Evolutionary conservation across 176 grass and related monocot species (phyloP), one percentile per base, ranked within the genome.

Genomic region (Triticum turgidum): DNA sequence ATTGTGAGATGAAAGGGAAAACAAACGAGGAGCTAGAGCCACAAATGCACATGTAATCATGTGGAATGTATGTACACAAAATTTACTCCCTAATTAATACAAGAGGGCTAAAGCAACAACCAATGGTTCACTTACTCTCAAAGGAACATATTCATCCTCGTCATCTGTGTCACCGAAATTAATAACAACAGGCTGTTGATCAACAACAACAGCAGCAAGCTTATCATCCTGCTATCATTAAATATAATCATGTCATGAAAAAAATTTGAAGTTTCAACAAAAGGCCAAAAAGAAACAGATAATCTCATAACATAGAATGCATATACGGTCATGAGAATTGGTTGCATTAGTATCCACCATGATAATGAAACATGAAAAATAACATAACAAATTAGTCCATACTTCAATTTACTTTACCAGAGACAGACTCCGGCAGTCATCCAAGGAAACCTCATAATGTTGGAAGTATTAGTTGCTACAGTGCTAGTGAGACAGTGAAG

Each of bases 221-320:
- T 84, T 72, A 25, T 84, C 20, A 75, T 75, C 34, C 89, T 77
- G 71, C 83, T 52, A 69, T 9, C 64, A 38, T 49, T 30, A 76
- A 85, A 68, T 7, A 44, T 68, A 17, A 42, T 42, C 15, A 1
- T 49, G 61, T 33, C 24, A 33, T 49, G 72, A 42, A 69, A 81
- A 81, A 5, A 49, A 14, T 7, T 15, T 22, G 66, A 47, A 54
- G 7, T 32, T 76, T 58, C 14, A 65, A 76, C 27, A 13, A 13
- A 76, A 82, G 70, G 24, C 12, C 6, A 27, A 34, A 71, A 15
- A 61, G 27, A 59, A 45, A 47, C 4, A 77, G 14, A 45, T 73
- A 84, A 11, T 58, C 21, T 20, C 54, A 65, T 62, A 62, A 11
- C 38, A 77, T 37, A 49, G 22, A 41, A 30, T 76, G 51, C 45